Evolutionary conservation across 225 moss, liverwort and hornwort species (phyloP), one percentile per base, ranked within the genome.

Genomic region (Climacium dendroides): DNA sequence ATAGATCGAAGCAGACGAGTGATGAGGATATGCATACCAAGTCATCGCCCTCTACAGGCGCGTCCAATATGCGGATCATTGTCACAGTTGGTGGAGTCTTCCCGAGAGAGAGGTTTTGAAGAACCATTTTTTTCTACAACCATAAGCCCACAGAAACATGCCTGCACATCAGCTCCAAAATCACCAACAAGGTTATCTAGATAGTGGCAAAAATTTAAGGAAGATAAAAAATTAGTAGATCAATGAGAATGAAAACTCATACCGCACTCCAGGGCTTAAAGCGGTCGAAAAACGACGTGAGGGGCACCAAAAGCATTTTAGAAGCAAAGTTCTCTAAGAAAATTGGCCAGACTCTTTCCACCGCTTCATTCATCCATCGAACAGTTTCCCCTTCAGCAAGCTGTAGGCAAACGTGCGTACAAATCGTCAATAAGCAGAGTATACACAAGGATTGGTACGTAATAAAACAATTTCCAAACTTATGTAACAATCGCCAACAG

Each of bases 191-290:
- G 32, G 61, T 71, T 15, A 78, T 43, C 81, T 81, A 70, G n/a
- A 73, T 52, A 34, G 37, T 60, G 66, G 45, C 20, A 52, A 71
- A 60, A 52, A 52, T 16, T 48, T 74, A 39, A 82, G 34, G 16
- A 63, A 25, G 61, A 45, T 64, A 59, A 39, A 35, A 41, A 26
- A 41, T 73, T 50, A 39, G 30, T 83, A 57, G 73, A 47, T 79
- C 52, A 63, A 29, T 61, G 28, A 88, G 34, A 54, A 37, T 83
- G 25, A 39, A 74, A 85, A 89, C 32, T 65, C 84, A 72, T 94
- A 97, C 97, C 86, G 95, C 97, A 76, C 90, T 94, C 95, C 95
- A 96, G 22, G 99, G 99, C 86, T 97, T 99, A 87, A 94, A 97
- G 71, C 91, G 93, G 29, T 97, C 91, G 50, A 94, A 60, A 75